Percentiles rank a stretch among this genome's conserved stretches.
Evolutionary conservation across 2,329 filamentous ascomycete genomes (phyloP).

Genomic region (Xylariaceae sp.): DNA sequence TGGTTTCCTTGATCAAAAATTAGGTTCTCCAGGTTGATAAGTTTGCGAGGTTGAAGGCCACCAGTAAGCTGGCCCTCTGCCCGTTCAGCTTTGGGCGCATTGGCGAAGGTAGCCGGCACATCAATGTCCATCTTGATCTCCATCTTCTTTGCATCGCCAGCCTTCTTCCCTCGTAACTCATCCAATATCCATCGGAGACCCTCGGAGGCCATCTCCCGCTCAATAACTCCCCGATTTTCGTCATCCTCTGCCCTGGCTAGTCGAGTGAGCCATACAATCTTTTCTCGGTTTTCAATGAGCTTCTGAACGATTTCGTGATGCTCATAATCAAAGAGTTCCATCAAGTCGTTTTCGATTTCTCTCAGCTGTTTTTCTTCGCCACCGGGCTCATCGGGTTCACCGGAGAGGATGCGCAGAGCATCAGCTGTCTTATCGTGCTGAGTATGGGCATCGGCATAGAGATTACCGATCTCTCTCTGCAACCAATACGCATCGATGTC

Average conservation of each 20-base stretch:
- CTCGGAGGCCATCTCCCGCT: constrained; percentile 89
- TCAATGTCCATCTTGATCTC: constrained; percentile 98
- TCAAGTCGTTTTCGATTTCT: constrained; percentile 97
- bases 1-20: constrained; percentile 98
- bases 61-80: constrained; percentile 75
- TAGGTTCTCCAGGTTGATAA: constrained; percentile 94
- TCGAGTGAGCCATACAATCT: constrained; percentile 93
- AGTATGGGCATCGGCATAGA: constrained; percentile 90
- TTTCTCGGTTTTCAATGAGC: constrained; percentile 89
- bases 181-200: constrained; percentile 87
- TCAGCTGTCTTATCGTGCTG: constrained; percentile 92
- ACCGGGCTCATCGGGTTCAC: constrained; percentile 70
- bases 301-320: constrained; percentile 92
- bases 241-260: constrained; percentile 84
- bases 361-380: constrained; percentile 85
- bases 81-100: constrained; percentile 59
- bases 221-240: constrained; percentile 76
- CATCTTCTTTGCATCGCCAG: constrained; percentile 69
- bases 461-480: constrained; percentile 85
- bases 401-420: constrained; percentile 82
- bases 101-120: constrained; percentile 66
- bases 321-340: constrained; percentile 98
- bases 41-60: constrained; percentile 82
- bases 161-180: constrained; percentile 79
- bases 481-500: constrained; percentile 98